Conservation (phyloP, 805 yeast species). For the Candida morakotiae region DNA sequence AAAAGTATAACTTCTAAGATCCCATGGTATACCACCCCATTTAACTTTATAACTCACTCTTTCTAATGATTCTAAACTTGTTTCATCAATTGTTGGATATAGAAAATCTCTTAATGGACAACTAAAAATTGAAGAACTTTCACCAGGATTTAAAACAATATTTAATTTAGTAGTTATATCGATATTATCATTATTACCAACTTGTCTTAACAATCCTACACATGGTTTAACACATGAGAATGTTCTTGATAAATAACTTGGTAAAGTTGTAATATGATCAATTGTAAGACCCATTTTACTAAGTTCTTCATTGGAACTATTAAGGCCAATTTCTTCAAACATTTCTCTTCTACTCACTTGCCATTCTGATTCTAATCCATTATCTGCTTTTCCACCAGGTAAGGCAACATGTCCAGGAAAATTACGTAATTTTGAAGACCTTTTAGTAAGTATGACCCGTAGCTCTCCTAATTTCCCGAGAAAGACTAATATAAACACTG, state of each 20-base stretch:
- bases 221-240: constrained; percentile 82
- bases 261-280: constrained; percentile 60
- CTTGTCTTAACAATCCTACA: constrained; percentile 54
- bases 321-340: constrained; percentile 81
- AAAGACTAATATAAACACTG: constrained; percentile 74
- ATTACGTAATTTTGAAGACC: constrained; percentile 63
- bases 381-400: constrained; percentile 93
- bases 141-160: constrained; percentile 66
- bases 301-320: constrained; percentile 43
- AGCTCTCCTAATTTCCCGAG: constrained; percentile 71
- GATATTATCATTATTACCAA: constrained; percentile 15
- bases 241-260: constrained; percentile 79
- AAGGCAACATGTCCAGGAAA: constrained; percentile 90
- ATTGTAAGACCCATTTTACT: constrained; percentile 50
- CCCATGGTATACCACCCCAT: constrained; percentile 77
- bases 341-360: constrained; percentile 79
- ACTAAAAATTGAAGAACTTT: constrained; percentile 65
- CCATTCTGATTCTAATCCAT: constrained; percentile 60
- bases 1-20: constrained; percentile 57
- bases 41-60: constrained; percentile 32
- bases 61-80: constrained; percentile 27
- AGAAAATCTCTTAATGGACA: constrained; percentile 63
- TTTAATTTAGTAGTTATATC: constrained; percentile 14
- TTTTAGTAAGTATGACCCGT: constrained; percentile 71
- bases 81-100: constrained; percentile 22